Conservation (phyloP, 306 rosid species). For the Datisca glomerata region DNA sequence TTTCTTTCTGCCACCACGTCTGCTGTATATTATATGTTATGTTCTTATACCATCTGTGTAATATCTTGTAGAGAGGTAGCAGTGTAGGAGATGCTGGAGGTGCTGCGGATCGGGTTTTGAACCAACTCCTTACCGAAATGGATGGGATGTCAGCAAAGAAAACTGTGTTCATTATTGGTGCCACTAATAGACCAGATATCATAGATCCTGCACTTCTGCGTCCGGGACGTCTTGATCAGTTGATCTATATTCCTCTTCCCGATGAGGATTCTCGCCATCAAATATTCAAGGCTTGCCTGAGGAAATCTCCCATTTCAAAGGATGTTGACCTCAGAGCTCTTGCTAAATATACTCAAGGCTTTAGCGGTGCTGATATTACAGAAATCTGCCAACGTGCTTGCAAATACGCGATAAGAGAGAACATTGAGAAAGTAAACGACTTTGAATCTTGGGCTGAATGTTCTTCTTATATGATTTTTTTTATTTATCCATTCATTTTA, state of each 20-base stretch:
- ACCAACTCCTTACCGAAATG: constrained; percentile 94
- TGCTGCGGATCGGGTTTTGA: constrained; percentile 96
- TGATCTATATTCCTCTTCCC: constrained; percentile 95
- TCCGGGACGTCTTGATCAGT: constrained; percentile 95
- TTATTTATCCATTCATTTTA: too few species aligned
- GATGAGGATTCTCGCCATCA: constrained; percentile 88
- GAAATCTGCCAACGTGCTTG: constrained; percentile 95
- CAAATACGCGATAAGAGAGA: constrained; percentile 96
- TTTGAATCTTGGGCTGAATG: too few species aligned
- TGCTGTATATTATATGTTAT: not conserved
- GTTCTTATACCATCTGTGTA: not conserved
- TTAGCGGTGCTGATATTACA: constrained; percentile 95
- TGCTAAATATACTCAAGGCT: constrained; percentile 96
- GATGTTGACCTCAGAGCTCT: constrained; percentile 88
- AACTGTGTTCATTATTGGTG: constrained; percentile 93
- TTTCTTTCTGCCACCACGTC: not conserved
- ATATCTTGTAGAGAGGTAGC: constrained; percentile 67
- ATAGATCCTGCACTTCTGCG: constrained; percentile 95
- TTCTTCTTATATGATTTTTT: too few species aligned
- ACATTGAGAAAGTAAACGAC: constrained; percentile 91
- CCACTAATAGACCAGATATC: constrained; percentile 93
- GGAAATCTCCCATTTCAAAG: constrained; percentile 84
- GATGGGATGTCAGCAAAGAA: constrained; percentile 98
- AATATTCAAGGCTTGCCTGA: constrained; percentile 80
- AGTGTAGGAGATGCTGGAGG: constrained; percentile 98